Evolutionary conservation across 2,329 filamentous ascomycete species (phyloP).

Genomic region (Neocatenulostroma microsporum): DNA sequence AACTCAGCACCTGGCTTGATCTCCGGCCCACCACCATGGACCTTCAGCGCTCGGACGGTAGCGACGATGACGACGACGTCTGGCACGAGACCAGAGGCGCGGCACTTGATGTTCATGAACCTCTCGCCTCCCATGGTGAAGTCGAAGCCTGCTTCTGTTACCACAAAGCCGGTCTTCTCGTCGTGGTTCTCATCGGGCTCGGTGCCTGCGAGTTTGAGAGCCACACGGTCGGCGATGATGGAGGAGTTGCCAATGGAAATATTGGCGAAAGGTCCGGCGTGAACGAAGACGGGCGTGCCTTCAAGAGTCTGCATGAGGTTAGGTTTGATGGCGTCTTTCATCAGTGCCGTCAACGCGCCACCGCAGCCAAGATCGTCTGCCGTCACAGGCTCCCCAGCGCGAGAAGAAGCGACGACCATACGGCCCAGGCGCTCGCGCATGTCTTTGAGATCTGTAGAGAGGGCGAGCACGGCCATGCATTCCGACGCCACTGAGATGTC

Average conservation of each 20-base stretch:
- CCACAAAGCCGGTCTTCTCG: slow-evolving; percentile 79
- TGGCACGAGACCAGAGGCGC: slow-evolving; percentile 82
- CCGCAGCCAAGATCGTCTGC: slow-evolving; percentile 92
- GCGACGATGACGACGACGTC: slow-evolving; percentile 94
- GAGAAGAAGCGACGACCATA: slow-evolving; percentile 91
- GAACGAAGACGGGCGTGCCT: slow-evolving; percentile 94
- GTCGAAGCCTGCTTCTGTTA: slow-evolving; percentile 96
- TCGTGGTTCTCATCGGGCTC: slow-evolving; percentile 81
- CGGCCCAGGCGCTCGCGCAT: slow-evolving; percentile 88
- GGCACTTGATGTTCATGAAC: slow-evolving; percentile 99
- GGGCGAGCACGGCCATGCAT: slow-evolving; percentile 94
- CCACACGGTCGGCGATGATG: slow-evolving; percentile 88
- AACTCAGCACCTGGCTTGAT: slow-evolving; percentile 80
- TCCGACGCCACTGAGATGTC: slow-evolving; percentile 97
- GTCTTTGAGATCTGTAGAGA: slow-evolving; percentile 79
- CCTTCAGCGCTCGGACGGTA: slow-evolving; percentile 90
- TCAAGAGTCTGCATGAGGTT: slow-evolving; percentile 98
- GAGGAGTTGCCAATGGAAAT: slow-evolving; percentile 97
- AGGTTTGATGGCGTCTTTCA: slow-evolving; percentile 98
- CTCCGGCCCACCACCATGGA: slow-evolving; percentile 91
- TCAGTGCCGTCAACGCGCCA: slow-evolving; percentile 84
- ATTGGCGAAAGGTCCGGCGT: slow-evolving; percentile 95
- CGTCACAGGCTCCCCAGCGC: slow-evolving; percentile 79
- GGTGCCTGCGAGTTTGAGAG: slow-evolving; percentile 89
- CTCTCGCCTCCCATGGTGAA: slow-evolving; percentile 99